Percentiles rank a stretch among this genome's conserved stretches.
Evolutionary conservation across 139 green algal genomes (phyloP).

Genomic region (Coccomyxa sp.): DNA sequence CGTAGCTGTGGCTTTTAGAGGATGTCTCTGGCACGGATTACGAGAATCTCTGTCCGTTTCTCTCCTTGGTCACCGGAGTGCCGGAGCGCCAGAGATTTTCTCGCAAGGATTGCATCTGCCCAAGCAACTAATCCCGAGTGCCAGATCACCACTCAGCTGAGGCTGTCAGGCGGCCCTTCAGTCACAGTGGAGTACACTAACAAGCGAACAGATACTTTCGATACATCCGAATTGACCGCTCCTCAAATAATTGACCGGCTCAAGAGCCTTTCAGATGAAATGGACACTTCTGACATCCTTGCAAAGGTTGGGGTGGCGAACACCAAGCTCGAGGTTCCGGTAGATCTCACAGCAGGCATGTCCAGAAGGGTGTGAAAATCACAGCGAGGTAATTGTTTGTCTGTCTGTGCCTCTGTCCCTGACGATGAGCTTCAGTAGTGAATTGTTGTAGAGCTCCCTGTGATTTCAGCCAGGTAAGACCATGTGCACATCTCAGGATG

Average conservation of each 20-base stretch:
- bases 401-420: not conserved
- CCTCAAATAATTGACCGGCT: not conserved
- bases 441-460: too few relatives aligned
- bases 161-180: not conserved
- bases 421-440: too few relatives aligned
- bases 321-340: not conserved
- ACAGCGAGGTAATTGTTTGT: not conserved
- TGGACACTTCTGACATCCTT: not conserved
- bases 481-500: too few relatives aligned
- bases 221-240: not conserved
- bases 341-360: not conserved
- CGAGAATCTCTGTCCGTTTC: not conserved
- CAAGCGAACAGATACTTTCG: not conserved
- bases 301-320: not conserved
- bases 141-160: not conserved
- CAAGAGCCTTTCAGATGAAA: not conserved
- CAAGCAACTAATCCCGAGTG: not conserved
- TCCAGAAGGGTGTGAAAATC: not conserved
- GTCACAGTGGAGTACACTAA: not conserved
- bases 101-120: not conserved
- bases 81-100: not conserved
- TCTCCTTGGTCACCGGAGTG: not conserved
- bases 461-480: too few relatives aligned
- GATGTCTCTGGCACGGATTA: not conserved
- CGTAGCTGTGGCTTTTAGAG: too few relatives aligned